Conservation (phyloP, 2,329 filamentous ascomycete genomes). For the Coniochaeta prunicola region DNA sequence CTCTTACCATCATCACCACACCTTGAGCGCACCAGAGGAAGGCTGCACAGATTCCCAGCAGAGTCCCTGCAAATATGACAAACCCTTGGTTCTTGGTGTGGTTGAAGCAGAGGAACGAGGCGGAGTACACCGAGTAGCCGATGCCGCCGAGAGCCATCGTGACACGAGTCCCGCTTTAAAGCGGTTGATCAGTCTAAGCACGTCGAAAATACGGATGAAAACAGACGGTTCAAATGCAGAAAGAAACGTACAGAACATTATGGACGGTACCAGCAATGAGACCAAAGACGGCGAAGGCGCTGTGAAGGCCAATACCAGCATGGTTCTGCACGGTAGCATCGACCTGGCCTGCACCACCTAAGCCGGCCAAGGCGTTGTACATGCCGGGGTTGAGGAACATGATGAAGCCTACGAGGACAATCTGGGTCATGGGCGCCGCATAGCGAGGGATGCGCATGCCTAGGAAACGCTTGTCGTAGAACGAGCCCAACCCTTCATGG, state of each 20-base stretch:
- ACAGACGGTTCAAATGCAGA: neutral
- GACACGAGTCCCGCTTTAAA: slow-evolving; percentile 13
- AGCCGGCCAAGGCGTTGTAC: slow-evolving; percentile 57
- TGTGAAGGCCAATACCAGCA: slow-evolving; percentile 64
- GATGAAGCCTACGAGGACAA: slow-evolving; percentile 63
- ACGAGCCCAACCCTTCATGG: neutral
- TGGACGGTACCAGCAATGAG: slow-evolving; percentile 68
- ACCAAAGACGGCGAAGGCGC: slow-evolving; percentile 60
- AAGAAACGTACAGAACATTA: slow-evolving; percentile 66
- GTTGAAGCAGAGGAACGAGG: slow-evolving; percentile 63
- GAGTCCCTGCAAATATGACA: slow-evolving; percentile 67
- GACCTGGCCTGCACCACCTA: slow-evolving; percentile 53
- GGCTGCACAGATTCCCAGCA: slow-evolving; percentile 72
- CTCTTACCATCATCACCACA: slow-evolving; percentile 67
- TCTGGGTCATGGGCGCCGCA: slow-evolving; percentile 65
- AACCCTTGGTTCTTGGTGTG: slow-evolving; percentile 63
- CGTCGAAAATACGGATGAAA: neutral
- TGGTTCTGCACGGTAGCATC: slow-evolving; percentile 49
- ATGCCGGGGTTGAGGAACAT: slow-evolving; percentile 63
- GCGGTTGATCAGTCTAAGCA: neutral
- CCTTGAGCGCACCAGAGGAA: slow-evolving; percentile 79
- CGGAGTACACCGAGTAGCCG: slow-evolving; percentile 70
- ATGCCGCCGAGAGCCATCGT: slow-evolving; percentile 67
- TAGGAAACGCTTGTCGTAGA: slow-evolving; percentile 48
- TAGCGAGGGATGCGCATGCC: slow-evolving; percentile 55